These are phyloP conservation scores for Sarocladium kiliense DNA, from an alignment of 2,329 filamentous ascomycete genomes.

Conservation along the genomic window DNA sequence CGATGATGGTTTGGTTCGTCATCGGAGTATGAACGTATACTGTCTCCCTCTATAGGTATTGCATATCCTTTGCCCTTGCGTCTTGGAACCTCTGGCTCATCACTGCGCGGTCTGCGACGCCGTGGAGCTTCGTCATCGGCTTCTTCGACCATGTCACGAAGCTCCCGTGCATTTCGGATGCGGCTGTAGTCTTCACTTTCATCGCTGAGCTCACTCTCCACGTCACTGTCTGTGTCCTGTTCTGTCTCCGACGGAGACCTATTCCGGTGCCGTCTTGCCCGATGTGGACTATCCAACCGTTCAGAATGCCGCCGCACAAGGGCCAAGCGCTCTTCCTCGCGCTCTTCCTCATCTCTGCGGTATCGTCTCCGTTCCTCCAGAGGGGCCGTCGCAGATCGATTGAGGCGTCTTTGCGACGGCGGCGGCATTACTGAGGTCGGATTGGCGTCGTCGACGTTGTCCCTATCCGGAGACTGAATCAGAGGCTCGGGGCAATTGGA, in stretches of 20 bases:
- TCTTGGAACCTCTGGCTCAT: neutral
- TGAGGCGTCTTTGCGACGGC: neutral
- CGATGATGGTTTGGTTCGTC: neutral
- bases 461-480: neutral
- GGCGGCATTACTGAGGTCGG: constrained; percentile 2
- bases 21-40: neutral
- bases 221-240: neutral
- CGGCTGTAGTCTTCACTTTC: neutral
- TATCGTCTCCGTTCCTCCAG: neutral
- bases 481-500: neutral
- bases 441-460: neutral
- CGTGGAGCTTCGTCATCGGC: neutral
- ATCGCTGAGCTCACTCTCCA: neutral
- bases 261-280: neutral
- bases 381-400: constrained; percentile 5
- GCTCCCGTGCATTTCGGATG: neutral
- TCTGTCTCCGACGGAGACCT: neutral
- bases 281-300: neutral
- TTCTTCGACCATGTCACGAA: neutral
- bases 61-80: neutral
- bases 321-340: neutral
- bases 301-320: constrained; percentile 2
- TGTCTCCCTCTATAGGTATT: neutral
- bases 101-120: neutral
- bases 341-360: neutral